Conservation (phyloP, 768 basidiomycete genomes). For the Amanita molliuscula region DNA sequence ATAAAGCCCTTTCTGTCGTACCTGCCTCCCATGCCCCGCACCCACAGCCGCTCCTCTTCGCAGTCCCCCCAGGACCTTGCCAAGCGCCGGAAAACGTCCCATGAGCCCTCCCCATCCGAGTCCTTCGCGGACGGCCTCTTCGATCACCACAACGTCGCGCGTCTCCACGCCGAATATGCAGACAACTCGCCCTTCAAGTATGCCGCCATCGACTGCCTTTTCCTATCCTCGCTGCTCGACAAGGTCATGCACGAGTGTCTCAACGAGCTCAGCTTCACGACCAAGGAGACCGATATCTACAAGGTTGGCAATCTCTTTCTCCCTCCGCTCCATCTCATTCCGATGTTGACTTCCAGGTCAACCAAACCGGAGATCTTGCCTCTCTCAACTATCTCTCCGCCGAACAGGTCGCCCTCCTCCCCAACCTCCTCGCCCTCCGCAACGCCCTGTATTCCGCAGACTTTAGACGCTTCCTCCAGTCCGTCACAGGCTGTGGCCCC, state of each 20-base stretch:
- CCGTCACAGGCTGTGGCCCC: constrained; percentile 87
- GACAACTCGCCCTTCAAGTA: constrained; percentile 70
- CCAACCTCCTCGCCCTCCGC: constrained; percentile 70
- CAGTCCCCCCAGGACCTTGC: constrained; percentile 15
- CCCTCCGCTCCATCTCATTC: constrained; percentile 3
- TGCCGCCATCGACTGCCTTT: constrained; percentile 68
- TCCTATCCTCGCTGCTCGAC: constrained; percentile 73
- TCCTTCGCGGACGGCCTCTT: constrained; percentile 49
- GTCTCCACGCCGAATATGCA: constrained; percentile 46
- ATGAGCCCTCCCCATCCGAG: constrained; percentile 12
- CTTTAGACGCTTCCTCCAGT: constrained; percentile 76
- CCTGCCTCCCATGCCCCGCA: constrained; percentile 27
- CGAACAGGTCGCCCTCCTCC: constrained; percentile 68
- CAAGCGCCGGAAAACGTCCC: constrained; percentile 21
- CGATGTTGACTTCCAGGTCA: constrained; percentile 45
- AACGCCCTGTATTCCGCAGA: constrained; percentile 82
- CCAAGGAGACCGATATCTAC: constrained; percentile 99
- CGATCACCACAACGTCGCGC: constrained; percentile 42
- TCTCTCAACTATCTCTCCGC: constrained; percentile 82
- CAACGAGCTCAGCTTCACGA: constrained; percentile 67
- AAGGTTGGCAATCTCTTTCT: constrained; percentile 40
- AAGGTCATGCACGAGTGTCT: constrained; percentile 81
- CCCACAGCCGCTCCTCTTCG: constrained; percentile 36
- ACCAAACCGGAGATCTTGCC: constrained; percentile 94
- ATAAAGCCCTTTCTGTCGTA: neutral